phyloP scores from a whole-genome alignment of 2,329 filamentous ascomycete genomes.

The Xylariomycetidae sp. region DNA sequence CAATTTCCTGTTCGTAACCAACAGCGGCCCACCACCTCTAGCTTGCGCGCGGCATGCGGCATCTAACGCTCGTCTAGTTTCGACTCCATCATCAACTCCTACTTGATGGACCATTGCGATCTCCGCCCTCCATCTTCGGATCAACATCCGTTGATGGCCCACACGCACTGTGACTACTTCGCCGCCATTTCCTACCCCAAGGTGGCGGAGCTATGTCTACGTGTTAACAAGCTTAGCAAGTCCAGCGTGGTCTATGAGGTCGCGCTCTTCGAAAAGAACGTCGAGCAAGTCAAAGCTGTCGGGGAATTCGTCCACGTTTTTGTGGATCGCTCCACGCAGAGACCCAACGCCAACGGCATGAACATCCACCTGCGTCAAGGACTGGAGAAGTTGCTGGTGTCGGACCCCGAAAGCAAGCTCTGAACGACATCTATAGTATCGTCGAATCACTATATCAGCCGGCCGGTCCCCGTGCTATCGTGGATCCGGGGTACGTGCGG shows the following conservation, averaged over 20 bases:
- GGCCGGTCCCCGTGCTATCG: no score
- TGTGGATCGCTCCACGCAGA: slow-evolving; percentile 66
- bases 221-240: slow-evolving; percentile 77
- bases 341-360: slow-evolving; percentile 64
- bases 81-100: slow-evolving; percentile 85
- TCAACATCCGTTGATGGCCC: slow-evolving; percentile 78
- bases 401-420: slow-evolving; percentile 21
- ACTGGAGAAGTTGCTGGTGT: slow-evolving; percentile 48
- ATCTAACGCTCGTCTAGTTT: slow-evolving; percentile 44
- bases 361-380: slow-evolving; percentile 49
- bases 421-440: no score
- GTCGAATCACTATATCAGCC: no score
- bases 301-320: slow-evolving; percentile 86
- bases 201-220: slow-evolving; percentile 71
- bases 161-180: slow-evolving; percentile 82
- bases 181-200: slow-evolving; percentile 75
- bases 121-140: slow-evolving; percentile 63
- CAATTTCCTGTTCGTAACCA: slow-evolving; percentile 57
- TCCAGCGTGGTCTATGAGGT: slow-evolving; percentile 89
- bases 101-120: slow-evolving; percentile 72
- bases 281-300: slow-evolving; percentile 71
- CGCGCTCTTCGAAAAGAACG: slow-evolving; percentile 72
- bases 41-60: not conserved
- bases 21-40: not conserved
- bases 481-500: no score